Base-by-base conservation (phyloP, 1,284 basidiomycete genomes). In the Sphagnurus paluster region DNA sequence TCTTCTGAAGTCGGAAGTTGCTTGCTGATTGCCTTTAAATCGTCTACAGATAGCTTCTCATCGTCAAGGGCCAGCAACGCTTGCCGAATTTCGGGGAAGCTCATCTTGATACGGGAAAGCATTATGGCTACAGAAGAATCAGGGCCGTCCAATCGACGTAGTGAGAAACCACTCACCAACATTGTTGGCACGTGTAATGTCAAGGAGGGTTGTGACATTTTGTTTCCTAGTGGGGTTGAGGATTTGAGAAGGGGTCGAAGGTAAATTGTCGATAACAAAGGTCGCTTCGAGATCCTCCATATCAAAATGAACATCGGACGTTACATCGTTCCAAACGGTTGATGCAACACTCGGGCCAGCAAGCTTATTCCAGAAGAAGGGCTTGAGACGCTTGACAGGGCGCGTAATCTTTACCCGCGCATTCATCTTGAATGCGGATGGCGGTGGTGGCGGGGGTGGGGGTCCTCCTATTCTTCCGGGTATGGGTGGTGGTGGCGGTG, bases 341-440 rank as follows among this genome's bases (percentile, higher is more conserved):
- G 76, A 64, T 13, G 60, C 56, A 3, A 77, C 61, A 7, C 64
- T 60, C 14, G 73, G 61, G 5, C 64, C 64, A 5, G 76, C 68
- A 6, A 93, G 53, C 59, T 96, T 95, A 54, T 84, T 88, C 93
- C 93, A 96, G 64, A 93, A 93, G 67, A 96, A 91, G 0, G 92
- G 88, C 64, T 87, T 90, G 42, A 93, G 66, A 49, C 84, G 81
- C 60, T 84, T 87, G 2, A 65, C 58, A 13, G 79, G 81, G 28
- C 62, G 70, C 32, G 54, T 59, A 21, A 57, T 56, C 49, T 65
- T 67, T 30, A 55, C 49, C 47, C 65, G 64, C 38, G 56, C 47
- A 41, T 56, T 58, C 43, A 60, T 56, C 50, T 60, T 63, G 57
- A 69, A 69, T 8, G 67, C 61, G 5, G 66, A 58, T 3, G 70